phyloP scores from a whole-genome alignment of 2,329 filamentous ascomycete genomes.

The Aureobasidium sp. region DNA sequence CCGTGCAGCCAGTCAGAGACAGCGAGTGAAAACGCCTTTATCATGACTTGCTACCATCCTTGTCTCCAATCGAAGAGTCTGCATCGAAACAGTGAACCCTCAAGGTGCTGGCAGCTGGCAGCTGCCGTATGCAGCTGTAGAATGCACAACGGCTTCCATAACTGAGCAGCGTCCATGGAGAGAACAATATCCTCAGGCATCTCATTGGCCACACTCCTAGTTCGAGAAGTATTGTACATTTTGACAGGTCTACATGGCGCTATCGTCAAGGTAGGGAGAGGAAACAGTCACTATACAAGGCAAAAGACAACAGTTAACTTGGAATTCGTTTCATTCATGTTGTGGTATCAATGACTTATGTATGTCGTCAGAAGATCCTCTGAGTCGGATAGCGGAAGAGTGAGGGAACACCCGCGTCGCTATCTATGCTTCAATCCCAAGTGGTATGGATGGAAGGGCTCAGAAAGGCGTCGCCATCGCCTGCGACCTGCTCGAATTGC shows the following conservation, averaged over 20 bases:
- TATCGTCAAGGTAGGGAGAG: too few species aligned
- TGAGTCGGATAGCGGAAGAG: conserved; percentile 9
- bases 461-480: neutral
- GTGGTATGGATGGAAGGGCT: neutral
- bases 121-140: neutral
- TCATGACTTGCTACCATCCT: too few species aligned
- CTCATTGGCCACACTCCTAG: too few species aligned
- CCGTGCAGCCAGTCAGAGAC: too few species aligned
- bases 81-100: neutral
- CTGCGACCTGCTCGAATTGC: conserved; percentile 1
- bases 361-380: neutral
- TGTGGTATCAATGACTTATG: conserved; percentile 11
- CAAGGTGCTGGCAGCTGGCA: accelerated
- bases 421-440: conserved; percentile 1
- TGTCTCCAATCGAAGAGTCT: too few species aligned
- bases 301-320: neutral
- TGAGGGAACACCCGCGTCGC: neutral
- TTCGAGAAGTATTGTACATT: too few species aligned
- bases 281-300: neutral
- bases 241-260: too few species aligned
- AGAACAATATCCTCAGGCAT: too few species aligned
- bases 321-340: conserved; percentile 7
- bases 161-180: neutral
- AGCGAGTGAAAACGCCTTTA: too few species aligned
- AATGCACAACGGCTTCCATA: neutral